Evolutionary conservation across 2,329 filamentous ascomycete species (phyloP).

Genomic region (Thelonectria blattea): DNA sequence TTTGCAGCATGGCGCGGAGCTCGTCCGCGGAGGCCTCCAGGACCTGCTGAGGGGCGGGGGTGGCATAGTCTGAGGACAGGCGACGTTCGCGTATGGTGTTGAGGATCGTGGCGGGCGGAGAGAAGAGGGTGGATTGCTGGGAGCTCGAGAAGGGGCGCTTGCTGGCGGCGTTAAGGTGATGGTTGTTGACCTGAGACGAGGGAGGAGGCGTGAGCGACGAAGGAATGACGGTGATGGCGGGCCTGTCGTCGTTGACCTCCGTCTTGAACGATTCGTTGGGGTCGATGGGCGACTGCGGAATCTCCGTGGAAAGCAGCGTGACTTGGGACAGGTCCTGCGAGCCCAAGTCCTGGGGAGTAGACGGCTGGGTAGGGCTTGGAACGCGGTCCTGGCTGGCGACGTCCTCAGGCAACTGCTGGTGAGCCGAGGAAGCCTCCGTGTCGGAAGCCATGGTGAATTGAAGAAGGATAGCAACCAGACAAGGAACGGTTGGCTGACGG

Average conservation of each 20-base stretch:
- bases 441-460: constrained; percentile 46
- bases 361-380: constrained; percentile 43
- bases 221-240: constrained; percentile 55
- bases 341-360: constrained; percentile 41
- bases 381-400: constrained; percentile 40
- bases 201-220: constrained; percentile 65
- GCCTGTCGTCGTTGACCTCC: constrained; percentile 55
- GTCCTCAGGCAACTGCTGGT: constrained; percentile 42
- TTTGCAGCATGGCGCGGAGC: constrained; percentile 62
- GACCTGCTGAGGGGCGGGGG: constrained; percentile 57
- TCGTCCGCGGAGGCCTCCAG: constrained; percentile 60
- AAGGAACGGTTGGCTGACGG: not conserved
- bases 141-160: constrained; percentile 46
- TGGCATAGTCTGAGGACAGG: constrained; percentile 48
- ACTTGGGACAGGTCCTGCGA: constrained; percentile 53
- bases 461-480: constrained; percentile 3
- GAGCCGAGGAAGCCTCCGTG: constrained; percentile 36
- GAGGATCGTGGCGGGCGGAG: constrained; percentile 58
- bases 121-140: constrained; percentile 57
- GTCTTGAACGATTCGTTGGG: constrained; percentile 56
- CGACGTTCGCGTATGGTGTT: constrained; percentile 43
- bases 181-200: constrained; percentile 55
- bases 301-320: constrained; percentile 64
- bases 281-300: constrained; percentile 59
- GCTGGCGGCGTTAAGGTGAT: constrained; percentile 33